Percentiles rank a stretch among this genome's conserved stretches.
These are phyloP conservation scores for Serendipita sp. DNA, from an alignment of 768 basidiomycete species.

Conservation along the genomic window DNA sequence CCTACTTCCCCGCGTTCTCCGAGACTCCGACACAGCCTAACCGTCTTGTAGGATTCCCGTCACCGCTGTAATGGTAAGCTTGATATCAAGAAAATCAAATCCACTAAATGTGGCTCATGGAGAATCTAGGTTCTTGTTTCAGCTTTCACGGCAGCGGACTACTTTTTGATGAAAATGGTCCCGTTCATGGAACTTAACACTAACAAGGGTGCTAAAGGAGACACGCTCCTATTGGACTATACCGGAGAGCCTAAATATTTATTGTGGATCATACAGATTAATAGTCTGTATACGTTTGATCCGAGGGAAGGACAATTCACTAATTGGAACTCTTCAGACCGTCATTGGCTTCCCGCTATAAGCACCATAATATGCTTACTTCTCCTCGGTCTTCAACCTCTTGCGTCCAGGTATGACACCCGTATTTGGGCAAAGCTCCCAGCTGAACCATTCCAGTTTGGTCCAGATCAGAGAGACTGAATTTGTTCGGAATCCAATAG, in stretches of 20 bases:
- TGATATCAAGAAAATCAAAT: neutral
- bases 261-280: neutral
- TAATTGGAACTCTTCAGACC: neutral
- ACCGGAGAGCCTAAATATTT: neutral
- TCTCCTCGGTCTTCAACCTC: neutral
- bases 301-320: no score
- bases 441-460: neutral
- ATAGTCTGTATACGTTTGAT: neutral
- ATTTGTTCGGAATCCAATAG: neutral
- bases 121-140: neutral
- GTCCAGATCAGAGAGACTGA: neutral
- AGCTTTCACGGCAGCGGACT: neutral
- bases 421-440: neutral
- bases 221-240: conserved; percentile 3
- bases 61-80: neutral
- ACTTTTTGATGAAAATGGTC: neutral
- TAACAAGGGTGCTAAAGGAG: neutral
- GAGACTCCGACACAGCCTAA: neutral
- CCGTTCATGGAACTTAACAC: neutral
- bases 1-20: neutral
- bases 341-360: neutral
- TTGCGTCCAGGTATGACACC: neutral
- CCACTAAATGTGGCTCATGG: neutral
- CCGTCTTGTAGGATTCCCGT: neutral
- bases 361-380: neutral